phyloP scores from a whole-genome alignment of 2,329 filamentous ascomycete species.

The Microdochium paspali region DNA sequence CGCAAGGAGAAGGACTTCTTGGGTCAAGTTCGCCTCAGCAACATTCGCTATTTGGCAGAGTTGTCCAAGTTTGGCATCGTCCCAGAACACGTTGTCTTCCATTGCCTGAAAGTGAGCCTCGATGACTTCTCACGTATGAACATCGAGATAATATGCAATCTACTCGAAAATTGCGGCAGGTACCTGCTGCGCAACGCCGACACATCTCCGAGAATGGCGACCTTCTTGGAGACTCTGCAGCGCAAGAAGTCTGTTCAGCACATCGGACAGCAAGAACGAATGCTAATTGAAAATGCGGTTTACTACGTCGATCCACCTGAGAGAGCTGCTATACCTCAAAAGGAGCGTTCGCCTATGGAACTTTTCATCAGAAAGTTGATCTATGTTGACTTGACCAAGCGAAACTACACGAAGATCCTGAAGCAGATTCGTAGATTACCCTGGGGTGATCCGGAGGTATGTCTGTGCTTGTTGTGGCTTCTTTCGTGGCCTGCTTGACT shows the following conservation, averaged over 20 bases:
- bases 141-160: conserved; percentile 94
- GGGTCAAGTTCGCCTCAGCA: conserved; percentile 84
- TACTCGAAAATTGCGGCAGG: conserved; percentile 91
- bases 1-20: conserved; percentile 98
- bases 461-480: conserved; percentile 3
- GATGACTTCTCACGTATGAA: conserved; percentile 99
- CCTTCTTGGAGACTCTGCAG: conserved; percentile 88
- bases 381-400: conserved; percentile 88
- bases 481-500: conserved; percentile 7
- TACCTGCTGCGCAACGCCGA: conserved; percentile 90
- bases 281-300: conserved; percentile 96
- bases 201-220: conserved; percentile 84
- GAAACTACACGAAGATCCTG: conserved; percentile 85
- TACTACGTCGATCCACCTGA: conserved; percentile 97
- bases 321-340: conserved; percentile 88
- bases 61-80: conserved; percentile 97
- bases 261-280: conserved; percentile 88
- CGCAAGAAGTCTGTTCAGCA: conserved; percentile 95
- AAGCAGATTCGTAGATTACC: conserved; percentile 93
- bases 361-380: conserved; percentile 87
- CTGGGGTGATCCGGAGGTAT: conserved; percentile 85
- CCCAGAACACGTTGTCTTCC: conserved; percentile 96
- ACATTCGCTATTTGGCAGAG: conserved; percentile 95
- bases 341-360: conserved; percentile 88
- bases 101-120: conserved; percentile 93